Evolutionary conservation across 1,284 basidiomycete species (phyloP).

Genomic region (Flammula alnicola): DNA sequence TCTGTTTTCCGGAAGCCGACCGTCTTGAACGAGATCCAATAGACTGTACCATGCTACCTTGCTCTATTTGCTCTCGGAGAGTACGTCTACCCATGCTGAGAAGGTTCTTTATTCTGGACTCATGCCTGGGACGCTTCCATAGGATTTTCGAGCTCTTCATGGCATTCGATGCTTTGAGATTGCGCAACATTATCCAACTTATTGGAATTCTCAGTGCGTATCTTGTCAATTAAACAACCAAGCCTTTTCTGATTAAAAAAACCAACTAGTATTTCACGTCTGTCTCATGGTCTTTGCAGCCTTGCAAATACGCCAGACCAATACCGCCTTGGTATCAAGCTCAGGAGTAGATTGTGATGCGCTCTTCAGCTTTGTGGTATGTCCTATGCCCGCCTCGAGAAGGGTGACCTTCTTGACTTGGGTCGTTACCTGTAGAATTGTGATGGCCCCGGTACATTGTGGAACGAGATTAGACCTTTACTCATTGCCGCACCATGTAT

Average conservation of each 20-base stretch:
- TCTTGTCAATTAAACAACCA: neutral
- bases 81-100: conserved; percentile 41
- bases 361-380: conserved; percentile 31
- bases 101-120: neutral
- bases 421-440: conserved; percentile 43
- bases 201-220: conserved; percentile 69
- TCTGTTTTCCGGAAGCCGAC: neutral
- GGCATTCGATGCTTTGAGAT: conserved; percentile 73
- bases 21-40: conserved; percentile 7
- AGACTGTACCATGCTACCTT: conserved; percentile 86
- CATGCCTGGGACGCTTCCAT: conserved; percentile 6
- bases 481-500: conserved; percentile 60
- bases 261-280: conserved; percentile 67
- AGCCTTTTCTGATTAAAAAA: neutral
- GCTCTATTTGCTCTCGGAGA: conserved; percentile 82
- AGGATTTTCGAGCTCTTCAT: conserved; percentile 77
- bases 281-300: conserved; percentile 74
- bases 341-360: conserved; percentile 29
- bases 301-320: conserved; percentile 77
- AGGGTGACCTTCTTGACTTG: neutral
- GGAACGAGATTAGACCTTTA: conserved; percentile 47
- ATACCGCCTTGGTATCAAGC: conserved; percentile 53
- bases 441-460: conserved; percentile 48
- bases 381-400: conserved; percentile 13
- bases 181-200: conserved; percentile 79